Percentiles rank a stretch among this genome's conserved stretches.
These are phyloP conservation scores for Aspergillus thermomutatus DNA, from an alignment of 2,329 filamentous ascomycete species.

Conservation along the genomic window DNA sequence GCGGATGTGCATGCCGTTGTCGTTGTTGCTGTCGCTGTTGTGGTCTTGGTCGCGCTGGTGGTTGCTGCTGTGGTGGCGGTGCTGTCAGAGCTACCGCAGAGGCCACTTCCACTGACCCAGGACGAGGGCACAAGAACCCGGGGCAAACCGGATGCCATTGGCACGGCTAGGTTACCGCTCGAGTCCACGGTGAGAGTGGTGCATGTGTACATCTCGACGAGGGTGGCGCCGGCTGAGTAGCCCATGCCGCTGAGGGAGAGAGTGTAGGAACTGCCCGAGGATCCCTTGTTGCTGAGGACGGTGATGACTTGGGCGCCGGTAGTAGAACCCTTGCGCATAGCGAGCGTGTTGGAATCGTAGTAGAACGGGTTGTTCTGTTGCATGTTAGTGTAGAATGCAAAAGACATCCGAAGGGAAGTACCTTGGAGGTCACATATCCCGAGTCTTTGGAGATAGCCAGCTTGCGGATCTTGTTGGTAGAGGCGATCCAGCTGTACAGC, in stretches of 20 bases:
- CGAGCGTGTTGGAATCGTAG: constrained; percentile 41
- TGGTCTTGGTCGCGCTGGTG: constrained; percentile 4
- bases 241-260: constrained; percentile 21
- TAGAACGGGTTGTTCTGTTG: constrained; percentile 39
- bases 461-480: constrained; percentile 50
- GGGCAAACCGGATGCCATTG: constrained; percentile 43
- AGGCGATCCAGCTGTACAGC: constrained; percentile 47
- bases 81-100: constrained; percentile 9
- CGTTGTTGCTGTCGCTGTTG: constrained; percentile 2
- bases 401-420: neutral
- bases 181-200: constrained; percentile 40
- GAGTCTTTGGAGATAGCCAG: constrained; percentile 35
- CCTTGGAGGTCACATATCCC: constrained; percentile 38
- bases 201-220: constrained; percentile 39
- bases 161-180: constrained; percentile 43
- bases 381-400: neutral
- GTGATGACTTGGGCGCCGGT: constrained; percentile 39
- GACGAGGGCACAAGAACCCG: constrained; percentile 29
- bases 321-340: constrained; percentile 34
- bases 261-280: constrained; percentile 18
- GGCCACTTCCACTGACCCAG: constrained; percentile 3
- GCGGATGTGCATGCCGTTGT: constrained; percentile 19
- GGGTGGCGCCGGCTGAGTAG: constrained; percentile 18
- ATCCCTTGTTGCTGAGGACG: constrained; percentile 43
- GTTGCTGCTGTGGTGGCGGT: constrained; percentile 3